phyloP scores from a whole-genome alignment of 176 grass and related monocot species.

The Poa annua region DNA sequence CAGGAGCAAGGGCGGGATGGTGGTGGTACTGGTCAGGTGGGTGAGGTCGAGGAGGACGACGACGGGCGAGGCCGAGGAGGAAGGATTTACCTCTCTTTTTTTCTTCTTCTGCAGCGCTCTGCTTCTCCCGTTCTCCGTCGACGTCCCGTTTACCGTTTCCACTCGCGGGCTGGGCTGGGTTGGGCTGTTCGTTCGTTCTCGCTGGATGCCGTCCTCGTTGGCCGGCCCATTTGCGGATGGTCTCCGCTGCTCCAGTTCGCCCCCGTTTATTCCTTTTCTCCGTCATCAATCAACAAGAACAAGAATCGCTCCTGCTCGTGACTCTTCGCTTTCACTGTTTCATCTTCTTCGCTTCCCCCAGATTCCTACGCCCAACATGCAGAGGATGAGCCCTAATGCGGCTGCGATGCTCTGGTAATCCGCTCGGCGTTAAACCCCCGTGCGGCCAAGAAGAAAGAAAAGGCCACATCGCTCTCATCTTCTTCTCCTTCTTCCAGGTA shows the following conservation, averaged over 20 bases:
- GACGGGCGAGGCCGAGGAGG: neutral
- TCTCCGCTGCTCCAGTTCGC: no score
- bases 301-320: neutral
- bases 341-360: neutral
- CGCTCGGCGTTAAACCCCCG: neutral
- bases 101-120: no score
- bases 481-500: neutral
- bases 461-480: neutral
- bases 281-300: no score
- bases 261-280: no score
- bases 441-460: neutral
- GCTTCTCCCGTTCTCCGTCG: neutral
- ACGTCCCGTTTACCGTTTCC: neutral
- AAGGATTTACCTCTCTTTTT: neutral
- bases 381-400: neutral
- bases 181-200: neutral
- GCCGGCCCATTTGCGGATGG: neutral
- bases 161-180: neutral
- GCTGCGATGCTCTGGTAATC: neutral
- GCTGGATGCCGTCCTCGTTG: neutral
- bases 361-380: neutral
- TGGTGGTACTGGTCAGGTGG: neutral
- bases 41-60: neutral
- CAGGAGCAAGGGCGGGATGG: neutral
- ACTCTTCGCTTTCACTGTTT: neutral